Conservation (phyloP, 2,329 filamentous ascomycete genomes). For the Botrytis aclada region DNA sequence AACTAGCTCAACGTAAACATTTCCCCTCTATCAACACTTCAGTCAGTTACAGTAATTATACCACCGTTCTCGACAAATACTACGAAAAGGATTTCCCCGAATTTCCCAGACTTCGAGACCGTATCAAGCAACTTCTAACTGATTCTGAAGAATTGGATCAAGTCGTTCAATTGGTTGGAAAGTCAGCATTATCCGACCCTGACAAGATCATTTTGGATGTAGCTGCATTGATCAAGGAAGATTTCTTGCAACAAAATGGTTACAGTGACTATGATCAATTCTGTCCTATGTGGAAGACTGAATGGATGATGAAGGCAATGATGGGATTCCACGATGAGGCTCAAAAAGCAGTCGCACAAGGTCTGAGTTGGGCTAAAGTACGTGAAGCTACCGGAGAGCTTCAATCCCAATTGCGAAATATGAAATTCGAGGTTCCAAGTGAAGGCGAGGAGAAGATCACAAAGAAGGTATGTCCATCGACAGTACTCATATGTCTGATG, state of each 20-base stretch:
- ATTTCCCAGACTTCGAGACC: constrained; percentile 88
- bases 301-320: constrained; percentile 99
- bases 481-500: not conserved
- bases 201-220: constrained; percentile 99
- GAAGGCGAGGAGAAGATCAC: constrained; percentile 77
- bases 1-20: constrained; percentile 97
- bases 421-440: constrained; percentile 94
- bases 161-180: constrained; percentile 96
- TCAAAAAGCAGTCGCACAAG: constrained; percentile 90
- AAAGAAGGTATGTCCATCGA: constrained; percentile 67
- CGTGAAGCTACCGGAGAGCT: constrained; percentile 86
- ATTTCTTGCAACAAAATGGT: constrained; percentile 98
- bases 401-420: constrained; percentile 77
- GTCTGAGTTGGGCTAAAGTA: constrained; percentile 88
- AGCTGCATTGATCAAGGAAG: constrained; percentile 89
- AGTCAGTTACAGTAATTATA: constrained; percentile 97
- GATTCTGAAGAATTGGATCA: constrained; percentile 97
- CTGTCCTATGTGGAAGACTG: constrained; percentile 99
- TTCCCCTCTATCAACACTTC: constrained; percentile 98
- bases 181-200: constrained; percentile 89
- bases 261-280: constrained; percentile 99
- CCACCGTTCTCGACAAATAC: constrained; percentile 79
- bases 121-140: constrained; percentile 88
- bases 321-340: constrained; percentile 97
- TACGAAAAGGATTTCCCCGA: constrained; percentile 93